These are phyloP conservation scores for Euphrasia confusa DNA, from an alignment of 257 asterid genomes.

Conservation along the genomic window DNA sequence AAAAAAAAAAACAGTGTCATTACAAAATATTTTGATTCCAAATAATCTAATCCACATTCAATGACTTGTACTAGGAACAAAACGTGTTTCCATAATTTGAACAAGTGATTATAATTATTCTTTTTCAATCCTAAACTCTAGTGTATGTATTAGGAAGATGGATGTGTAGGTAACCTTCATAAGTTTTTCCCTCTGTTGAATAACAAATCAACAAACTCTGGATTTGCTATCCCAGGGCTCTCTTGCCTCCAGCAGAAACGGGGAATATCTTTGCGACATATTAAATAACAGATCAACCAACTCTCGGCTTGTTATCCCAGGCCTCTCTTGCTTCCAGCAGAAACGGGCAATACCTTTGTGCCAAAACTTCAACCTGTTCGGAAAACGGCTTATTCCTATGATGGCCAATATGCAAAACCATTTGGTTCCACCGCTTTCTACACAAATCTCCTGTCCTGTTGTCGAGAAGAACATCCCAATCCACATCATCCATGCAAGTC, in stretches of 20 bases:
- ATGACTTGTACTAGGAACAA: too few species aligned
- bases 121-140: too few species aligned
- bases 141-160: too few species aligned
- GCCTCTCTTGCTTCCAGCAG: slow-evolving; percentile 46
- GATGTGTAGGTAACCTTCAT: too few species aligned
- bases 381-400: slow-evolving; percentile 38
- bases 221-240: too few species aligned
- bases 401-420: slow-evolving; percentile 47
- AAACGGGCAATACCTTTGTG: slow-evolving; percentile 42
- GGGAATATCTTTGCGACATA: too few species aligned
- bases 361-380: slow-evolving; percentile 54
- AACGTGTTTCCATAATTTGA: neutral
- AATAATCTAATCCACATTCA: too few species aligned
- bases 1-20: too few species aligned
- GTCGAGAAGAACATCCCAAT: slow-evolving; percentile 51
- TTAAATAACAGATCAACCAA: slow-evolving; percentile 30
- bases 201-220: too few species aligned
- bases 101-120: neutral
- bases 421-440: slow-evolving; percentile 50
- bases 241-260: too few species aligned
- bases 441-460: slow-evolving; percentile 42
- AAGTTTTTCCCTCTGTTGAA: too few species aligned
- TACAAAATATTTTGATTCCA: too few species aligned
- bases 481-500: slow-evolving; percentile 55
- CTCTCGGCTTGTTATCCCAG: slow-evolving; percentile 49